These are phyloP conservation scores for Saturnispora bothae DNA, from an alignment of 805 yeast genomes.

Conservation along the genomic window DNA sequence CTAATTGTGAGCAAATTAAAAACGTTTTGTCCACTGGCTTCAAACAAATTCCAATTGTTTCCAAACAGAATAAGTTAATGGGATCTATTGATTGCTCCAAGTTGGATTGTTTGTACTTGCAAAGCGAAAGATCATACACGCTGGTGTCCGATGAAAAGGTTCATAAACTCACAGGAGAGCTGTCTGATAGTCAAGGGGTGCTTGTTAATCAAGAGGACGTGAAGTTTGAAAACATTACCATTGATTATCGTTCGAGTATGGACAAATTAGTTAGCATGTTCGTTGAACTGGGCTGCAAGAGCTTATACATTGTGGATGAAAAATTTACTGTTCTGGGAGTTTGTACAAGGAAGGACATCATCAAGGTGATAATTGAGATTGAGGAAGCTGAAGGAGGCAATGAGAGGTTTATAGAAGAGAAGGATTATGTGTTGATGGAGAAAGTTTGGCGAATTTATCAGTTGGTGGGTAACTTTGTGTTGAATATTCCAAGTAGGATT, in stretches of 20 bases:
- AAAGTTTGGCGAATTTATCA: slow-evolving; percentile 14
- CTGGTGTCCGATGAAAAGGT: slow-evolving; percentile 12
- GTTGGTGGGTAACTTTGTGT: slow-evolving; percentile 4
- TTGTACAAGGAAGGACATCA: slow-evolving; percentile 76
- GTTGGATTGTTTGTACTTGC: slow-evolving; percentile 18
- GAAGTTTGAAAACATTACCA: slow-evolving; percentile 52
- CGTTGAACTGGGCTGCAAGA: slow-evolving; percentile 68
- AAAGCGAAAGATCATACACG: slow-evolving; percentile 8
- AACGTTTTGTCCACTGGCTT: slow-evolving; percentile 2
- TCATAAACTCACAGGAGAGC: slow-evolving; percentile 1
- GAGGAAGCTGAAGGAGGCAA: slow-evolving; percentile 19
- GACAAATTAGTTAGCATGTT: slow-evolving; percentile 60
- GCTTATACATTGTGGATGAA: slow-evolving; percentile 45
- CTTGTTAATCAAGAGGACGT: slow-evolving; percentile 26
- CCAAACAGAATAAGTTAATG: slow-evolving; percentile 22
- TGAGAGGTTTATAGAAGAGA: slow-evolving; percentile 17
- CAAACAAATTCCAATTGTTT: slow-evolving; percentile 47
- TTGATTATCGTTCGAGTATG: slow-evolving; percentile 42
- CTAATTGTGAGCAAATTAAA: slow-evolving; percentile 9
- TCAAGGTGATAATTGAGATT: slow-evolving; percentile 43
- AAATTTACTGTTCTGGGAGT: slow-evolving; percentile 59
- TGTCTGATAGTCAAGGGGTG: slow-evolving; percentile 5
- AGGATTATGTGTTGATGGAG: slow-evolving; percentile 16
- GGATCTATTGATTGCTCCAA: slow-evolving; percentile 37
- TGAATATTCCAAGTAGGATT: slow-evolving; percentile 3